Evolutionary conservation across 202 grass and related monocot species (phyloP).

Genomic region (Schoenoplectus triqueter): DNA sequence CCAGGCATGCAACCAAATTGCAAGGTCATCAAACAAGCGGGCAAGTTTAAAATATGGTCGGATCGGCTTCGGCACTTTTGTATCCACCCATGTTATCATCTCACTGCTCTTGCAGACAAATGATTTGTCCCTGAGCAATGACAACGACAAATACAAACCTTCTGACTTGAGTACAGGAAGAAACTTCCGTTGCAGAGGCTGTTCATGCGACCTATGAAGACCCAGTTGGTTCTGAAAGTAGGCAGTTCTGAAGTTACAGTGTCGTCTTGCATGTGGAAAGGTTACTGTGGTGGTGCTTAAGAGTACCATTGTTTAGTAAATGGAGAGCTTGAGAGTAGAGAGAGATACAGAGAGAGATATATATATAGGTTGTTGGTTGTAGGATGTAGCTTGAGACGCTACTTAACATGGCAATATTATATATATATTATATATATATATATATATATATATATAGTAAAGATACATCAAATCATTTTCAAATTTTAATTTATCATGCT

Average conservation of each 20-base stretch:
- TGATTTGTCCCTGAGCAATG: constrained; percentile 18
- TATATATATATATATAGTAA: too few species aligned
- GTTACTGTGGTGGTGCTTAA: neutral
- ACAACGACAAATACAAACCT: neutral
- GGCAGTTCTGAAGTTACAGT: neutral
- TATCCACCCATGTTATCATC: neutral
- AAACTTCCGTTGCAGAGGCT: constrained; percentile 7
- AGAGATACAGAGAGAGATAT: neutral
- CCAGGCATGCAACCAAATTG: constrained; percentile 2
- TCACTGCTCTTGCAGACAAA: neutral
- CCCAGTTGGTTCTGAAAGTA: constrained; percentile 9
- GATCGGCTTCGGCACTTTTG: neutral
- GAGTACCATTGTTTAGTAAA: neutral
- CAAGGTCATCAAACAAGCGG: neutral
- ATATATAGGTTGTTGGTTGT: neutral
- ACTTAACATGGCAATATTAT: too few species aligned
- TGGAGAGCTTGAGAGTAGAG: neutral
- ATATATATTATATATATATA: too few species aligned
- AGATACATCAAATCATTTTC: too few species aligned
- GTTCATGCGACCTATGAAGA: neutral
- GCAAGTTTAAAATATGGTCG: constrained; percentile 2
- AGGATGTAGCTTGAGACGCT: too few species aligned
- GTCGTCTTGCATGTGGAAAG: neutral
- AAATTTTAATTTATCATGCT: too few species aligned
- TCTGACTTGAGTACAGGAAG: neutral